Evolutionary conservation across 1,284 basidiomycete species (phyloP).

Genomic region (Tilletia caries): DNA sequence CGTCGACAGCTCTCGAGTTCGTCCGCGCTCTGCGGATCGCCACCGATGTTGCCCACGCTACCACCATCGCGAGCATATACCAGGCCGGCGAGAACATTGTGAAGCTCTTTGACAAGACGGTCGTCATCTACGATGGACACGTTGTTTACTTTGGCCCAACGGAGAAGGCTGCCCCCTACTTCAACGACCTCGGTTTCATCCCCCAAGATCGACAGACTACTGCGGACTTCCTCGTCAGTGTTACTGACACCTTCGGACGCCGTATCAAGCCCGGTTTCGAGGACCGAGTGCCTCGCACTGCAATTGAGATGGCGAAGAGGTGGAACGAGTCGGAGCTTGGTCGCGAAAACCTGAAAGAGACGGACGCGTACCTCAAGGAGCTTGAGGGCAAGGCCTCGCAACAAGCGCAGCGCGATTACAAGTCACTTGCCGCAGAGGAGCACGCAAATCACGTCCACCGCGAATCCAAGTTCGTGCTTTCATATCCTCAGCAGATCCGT

Average conservation of each 20-base stretch:
- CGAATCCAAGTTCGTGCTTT: slow-evolving; percentile 35
- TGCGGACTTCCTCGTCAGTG: slow-evolving; percentile 52
- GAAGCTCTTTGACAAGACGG: slow-evolving; percentile 45
- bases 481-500: slow-evolving; percentile 59
- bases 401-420: slow-evolving; percentile 24
- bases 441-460: slow-evolving; percentile 28
- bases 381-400: slow-evolving; percentile 20
- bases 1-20: slow-evolving; percentile 44
- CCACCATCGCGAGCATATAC: slow-evolving; percentile 41
- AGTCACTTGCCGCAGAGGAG: slow-evolving; percentile 25
- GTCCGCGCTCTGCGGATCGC: slow-evolving; percentile 38
- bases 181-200: slow-evolving; percentile 50
- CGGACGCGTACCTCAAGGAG: slow-evolving; percentile 30
- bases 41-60: slow-evolving; percentile 30
- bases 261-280: slow-evolving; percentile 50
- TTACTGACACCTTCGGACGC: slow-evolving; percentile 57
- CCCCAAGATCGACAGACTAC: slow-evolving; percentile 55
- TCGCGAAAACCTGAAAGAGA: slow-evolving; percentile 27
- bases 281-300: slow-evolving; percentile 33
- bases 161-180: slow-evolving; percentile 35
- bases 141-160: slow-evolving; percentile 44
- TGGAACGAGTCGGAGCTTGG: slow-evolving; percentile 33
- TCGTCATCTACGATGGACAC: slow-evolving; percentile 50
- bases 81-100: slow-evolving; percentile 44
- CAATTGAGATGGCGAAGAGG: slow-evolving; percentile 36